Conservation (phyloP, 116 monocot species). For the Cymodocea nodosa region DNA sequence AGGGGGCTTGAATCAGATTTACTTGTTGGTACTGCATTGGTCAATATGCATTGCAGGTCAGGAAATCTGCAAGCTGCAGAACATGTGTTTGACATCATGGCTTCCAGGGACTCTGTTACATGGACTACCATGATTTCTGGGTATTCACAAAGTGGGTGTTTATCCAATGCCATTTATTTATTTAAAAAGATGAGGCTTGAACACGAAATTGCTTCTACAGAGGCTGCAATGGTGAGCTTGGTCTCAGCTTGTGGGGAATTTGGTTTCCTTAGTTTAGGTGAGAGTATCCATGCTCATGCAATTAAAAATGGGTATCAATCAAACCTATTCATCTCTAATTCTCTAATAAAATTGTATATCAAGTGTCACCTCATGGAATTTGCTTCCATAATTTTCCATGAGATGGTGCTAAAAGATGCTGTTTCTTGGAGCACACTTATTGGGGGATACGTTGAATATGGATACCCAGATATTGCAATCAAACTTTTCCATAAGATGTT, state of each 20-base stretch:
- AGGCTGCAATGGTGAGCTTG: slow-evolving; percentile 43
- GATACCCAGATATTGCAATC: slow-evolving; percentile 31
- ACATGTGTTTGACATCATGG: slow-evolving; percentile 41
- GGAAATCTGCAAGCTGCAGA: slow-evolving; percentile 38
- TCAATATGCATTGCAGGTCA: slow-evolving; percentile 21
- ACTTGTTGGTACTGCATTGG: slow-evolving; percentile 43
- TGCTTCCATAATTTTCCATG: slow-evolving; percentile 31
- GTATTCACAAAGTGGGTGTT: slow-evolving; percentile 18
- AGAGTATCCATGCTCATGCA: slow-evolving; percentile 24
- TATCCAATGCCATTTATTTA: slow-evolving; percentile 30
- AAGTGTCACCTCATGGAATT: slow-evolving; percentile 16
- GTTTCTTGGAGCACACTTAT: slow-evolving; percentile 61
- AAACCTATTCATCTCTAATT: slow-evolving; percentile 33
- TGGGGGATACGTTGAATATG: slow-evolving; percentile 41
- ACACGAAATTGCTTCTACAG: slow-evolving; percentile 19
- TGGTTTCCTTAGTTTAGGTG: slow-evolving; percentile 13
- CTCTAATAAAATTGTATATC: slow-evolving; percentile 49
- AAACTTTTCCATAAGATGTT: slow-evolving; percentile 33
- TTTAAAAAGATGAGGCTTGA: slow-evolving; percentile 41
- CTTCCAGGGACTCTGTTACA: slow-evolving; percentile 32
- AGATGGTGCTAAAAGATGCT: slow-evolving; percentile 38
- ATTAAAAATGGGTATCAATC: slow-evolving; percentile 28
- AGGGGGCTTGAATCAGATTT: slow-evolving; percentile 33
- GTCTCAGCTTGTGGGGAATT: slow-evolving; percentile 24
- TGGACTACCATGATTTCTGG: slow-evolving; percentile 71